A percentile compares a stretch with the other conserved stretches of the same genome.
Conservation (phyloP, 1,284 basidiomycete genomes). For the Cutaneotrichosporon mucoides region DNA sequence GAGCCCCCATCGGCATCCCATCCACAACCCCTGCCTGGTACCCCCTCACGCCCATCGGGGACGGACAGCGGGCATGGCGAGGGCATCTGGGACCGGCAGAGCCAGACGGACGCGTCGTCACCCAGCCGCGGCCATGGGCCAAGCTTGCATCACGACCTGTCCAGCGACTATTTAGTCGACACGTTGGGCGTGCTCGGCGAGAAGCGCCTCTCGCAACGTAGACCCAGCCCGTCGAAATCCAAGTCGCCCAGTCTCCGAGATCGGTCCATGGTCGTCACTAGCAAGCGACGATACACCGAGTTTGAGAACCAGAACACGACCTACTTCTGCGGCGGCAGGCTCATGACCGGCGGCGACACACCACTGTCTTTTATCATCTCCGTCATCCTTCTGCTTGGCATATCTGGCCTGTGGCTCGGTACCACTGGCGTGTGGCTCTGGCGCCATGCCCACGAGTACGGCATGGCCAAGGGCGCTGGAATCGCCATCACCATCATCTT, state of each 20-base stretch:
- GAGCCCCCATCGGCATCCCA: not conserved
- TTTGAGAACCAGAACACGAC: slow-evolving; percentile 62
- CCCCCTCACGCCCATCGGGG: not conserved
- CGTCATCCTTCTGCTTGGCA: slow-evolving; percentile 59
- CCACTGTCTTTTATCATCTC: slow-evolving; percentile 69
- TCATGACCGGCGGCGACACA: slow-evolving; percentile 79
- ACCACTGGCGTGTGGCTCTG: slow-evolving; percentile 85
- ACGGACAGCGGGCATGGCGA: not conserved
- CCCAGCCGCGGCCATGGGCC: slow-evolving; percentile 6
- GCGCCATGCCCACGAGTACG: slow-evolving; percentile 67
- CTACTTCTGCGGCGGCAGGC: slow-evolving; percentile 65
- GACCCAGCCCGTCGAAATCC: not conserved
- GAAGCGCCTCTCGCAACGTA: slow-evolving; percentile 2
- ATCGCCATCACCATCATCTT: slow-evolving; percentile 67
- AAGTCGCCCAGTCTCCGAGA: slow-evolving; percentile 2
- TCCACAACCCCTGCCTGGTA: not conserved
- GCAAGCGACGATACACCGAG: slow-evolving; percentile 55
- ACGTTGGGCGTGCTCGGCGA: slow-evolving; percentile 1
- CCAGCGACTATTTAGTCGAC: slow-evolving; percentile 18
- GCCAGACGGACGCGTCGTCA: slow-evolving; percentile 8
- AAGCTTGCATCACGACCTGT: slow-evolving; percentile 14
- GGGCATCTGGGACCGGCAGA: slow-evolving; percentile 9
- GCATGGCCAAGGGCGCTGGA: slow-evolving; percentile 72
- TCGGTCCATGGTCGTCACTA: not conserved
- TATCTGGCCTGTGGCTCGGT: slow-evolving; percentile 74